Base-by-base conservation (phyloP, 2,329 filamentous ascomycete genomes). In the Microthyrium microscopicum region DNA sequence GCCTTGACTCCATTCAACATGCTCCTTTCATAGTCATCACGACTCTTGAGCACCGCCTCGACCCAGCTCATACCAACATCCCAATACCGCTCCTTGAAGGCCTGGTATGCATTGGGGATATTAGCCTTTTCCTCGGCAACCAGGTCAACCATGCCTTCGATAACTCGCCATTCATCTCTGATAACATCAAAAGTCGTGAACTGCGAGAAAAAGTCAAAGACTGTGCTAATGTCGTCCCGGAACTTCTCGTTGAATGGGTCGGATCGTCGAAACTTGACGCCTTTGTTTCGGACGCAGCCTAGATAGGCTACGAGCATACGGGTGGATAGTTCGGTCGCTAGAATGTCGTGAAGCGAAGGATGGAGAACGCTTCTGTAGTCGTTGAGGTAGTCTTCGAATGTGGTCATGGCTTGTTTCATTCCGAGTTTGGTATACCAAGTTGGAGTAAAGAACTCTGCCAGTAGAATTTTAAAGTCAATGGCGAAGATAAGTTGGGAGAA, bases 1-100 rank as follows among this genome's bases (percentile, higher is more conserved):
- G 74, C 73, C 64, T 95, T 95, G 31, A 95, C 77, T 13, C 73
- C 69, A 49, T 83, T 89, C 41, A 95, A 56, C 80, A 95, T 83
- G 39, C 71, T 69, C 44, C 87, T 67, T 55, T 95, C 89, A 57
- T 92, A 95, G 59, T 98, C 89, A 54, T 98, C 89, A 44, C 91
- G 66, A 2, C 74, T 67, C 43, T 85, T 69, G 41, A 98, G 52
- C 30, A 93, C 87, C 5, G 81, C 78, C 62, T 98, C 91, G 5
- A 98, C 84, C 89, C 89, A 98, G 29, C 75, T 77, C 38, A 95
- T 75, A 54, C 91, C 83, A 51, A 95, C 62, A 56, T 98, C 89
- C 81, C 87, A 93, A 55, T 93, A 94, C 29, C 71, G 67, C 25
- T 58, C 61, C 64, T 94, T 95, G 60, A 98, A 87, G 4, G 63